Conservation (phyloP, 345 rosid genomes). For the Mallotus nudiflorus region DNA sequence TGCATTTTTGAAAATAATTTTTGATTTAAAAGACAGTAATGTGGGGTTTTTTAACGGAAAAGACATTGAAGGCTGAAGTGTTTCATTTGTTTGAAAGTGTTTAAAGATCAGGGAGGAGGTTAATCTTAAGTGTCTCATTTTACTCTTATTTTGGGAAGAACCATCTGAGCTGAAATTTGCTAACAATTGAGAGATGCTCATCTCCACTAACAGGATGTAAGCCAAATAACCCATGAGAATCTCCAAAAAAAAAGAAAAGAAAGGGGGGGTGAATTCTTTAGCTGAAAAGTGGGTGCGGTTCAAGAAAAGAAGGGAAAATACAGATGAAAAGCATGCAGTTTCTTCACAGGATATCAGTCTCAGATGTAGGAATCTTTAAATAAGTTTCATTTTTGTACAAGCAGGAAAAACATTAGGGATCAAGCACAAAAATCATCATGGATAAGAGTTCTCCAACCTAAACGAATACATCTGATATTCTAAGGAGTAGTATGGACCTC, state of each 20-base stretch:
- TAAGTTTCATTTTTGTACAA: slow-evolving; percentile 29
- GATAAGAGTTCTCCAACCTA: slow-evolving; percentile 17
- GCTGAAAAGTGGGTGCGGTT: background rate
- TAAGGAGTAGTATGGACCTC: background rate
- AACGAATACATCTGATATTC: slow-evolving; percentile 25
- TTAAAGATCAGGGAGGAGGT: background rate
- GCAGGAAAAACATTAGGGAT: no score
- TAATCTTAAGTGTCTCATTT: background rate
- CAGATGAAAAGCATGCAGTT: slow-evolving; percentile 6
- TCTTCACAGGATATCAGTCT: slow-evolving; percentile 8
- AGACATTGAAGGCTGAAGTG: no score
- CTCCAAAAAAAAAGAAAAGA: background rate
- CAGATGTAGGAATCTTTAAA: slow-evolving; percentile 15
- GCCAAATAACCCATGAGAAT: background rate
- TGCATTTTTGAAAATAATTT: background rate
- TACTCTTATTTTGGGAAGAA: background rate
- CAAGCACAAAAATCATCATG: slow-evolving; percentile 19
- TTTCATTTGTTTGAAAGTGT: background rate
- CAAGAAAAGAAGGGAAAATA: background rate
- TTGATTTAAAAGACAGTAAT: background rate
- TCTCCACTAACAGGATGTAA: background rate
- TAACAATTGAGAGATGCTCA: background rate
- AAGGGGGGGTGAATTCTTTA: background rate
- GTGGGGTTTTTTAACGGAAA: background rate
- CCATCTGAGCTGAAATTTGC: background rate